Evolutionary conservation across 768 basidiomycete genomes (phyloP).

Genomic region (Hortiboletus campestris): DNA sequence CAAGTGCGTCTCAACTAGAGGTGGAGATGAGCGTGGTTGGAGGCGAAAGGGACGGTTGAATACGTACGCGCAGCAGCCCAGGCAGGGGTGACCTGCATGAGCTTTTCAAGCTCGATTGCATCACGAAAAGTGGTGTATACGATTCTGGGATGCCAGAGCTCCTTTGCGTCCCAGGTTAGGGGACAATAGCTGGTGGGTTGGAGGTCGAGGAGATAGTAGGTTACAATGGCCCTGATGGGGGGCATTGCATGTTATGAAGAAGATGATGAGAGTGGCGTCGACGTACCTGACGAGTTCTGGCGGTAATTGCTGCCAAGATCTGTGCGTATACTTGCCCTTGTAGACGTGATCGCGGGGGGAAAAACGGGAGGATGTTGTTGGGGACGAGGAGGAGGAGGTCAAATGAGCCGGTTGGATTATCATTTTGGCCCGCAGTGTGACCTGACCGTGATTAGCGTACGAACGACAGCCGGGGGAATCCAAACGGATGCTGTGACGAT

Average conservation of each 20-base stretch:
- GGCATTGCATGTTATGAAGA: slow-evolving; percentile 3
- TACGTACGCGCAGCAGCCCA: slow-evolving; percentile 62
- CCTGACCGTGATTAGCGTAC: slow-evolving; percentile 37
- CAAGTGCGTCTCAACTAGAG: slow-evolving; percentile 62
- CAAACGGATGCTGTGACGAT: slow-evolving; percentile 30
- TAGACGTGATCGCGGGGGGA: slow-evolving; percentile 35
- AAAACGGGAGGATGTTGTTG: slow-evolving; percentile 6
- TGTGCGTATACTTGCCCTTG: slow-evolving; percentile 56
- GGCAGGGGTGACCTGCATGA: slow-evolving; percentile 61
- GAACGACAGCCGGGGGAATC: slow-evolving; percentile 37
- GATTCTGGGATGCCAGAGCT: slow-evolving; percentile 60
- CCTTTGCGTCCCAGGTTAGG: slow-evolving; percentile 44
- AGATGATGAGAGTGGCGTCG: slow-evolving; percentile 29
- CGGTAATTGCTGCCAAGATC: slow-evolving; percentile 63
- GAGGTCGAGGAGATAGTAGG: slow-evolving; percentile 54
- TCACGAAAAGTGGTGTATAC: slow-evolving; percentile 64
- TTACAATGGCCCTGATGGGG: slow-evolving; percentile 32
- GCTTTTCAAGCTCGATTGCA: slow-evolving; percentile 53
- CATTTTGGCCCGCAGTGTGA: slow-evolving; percentile 37
- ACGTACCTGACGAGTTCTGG: slow-evolving; percentile 60
- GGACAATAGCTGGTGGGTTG: slow-evolving; percentile 46
- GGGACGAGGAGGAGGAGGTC: slow-evolving; percentile 15
- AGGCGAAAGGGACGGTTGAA: neutral
- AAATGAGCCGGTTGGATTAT: slow-evolving; percentile 26
- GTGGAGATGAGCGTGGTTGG: slow-evolving; percentile 8